Evolutionary conservation across 305 asterid species (phyloP).

Genomic region (Fraxinus baroniana): DNA sequence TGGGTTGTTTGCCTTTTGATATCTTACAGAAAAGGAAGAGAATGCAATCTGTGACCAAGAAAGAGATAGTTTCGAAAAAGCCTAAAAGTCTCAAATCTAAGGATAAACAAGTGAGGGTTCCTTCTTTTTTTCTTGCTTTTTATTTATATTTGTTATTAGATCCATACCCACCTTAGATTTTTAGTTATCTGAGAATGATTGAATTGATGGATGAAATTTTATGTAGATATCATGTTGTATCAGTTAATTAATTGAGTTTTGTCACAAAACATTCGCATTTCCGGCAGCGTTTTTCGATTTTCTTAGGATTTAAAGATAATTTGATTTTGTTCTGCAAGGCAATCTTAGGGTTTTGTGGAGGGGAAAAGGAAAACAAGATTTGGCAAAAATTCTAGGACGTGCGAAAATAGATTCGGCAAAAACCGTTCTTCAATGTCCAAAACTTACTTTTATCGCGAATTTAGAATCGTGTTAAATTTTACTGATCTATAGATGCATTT

Average conservation of each 20-base stretch:
- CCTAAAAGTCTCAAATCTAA: conserved; percentile 48
- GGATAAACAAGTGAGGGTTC: conserved; percentile 39
- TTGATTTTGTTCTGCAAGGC: background rate
- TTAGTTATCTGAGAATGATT: conserved; percentile 14
- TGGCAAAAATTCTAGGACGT: background rate
- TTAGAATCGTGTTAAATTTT: background rate
- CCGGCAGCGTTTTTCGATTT: conserved; percentile 1
- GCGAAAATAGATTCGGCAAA: background rate
- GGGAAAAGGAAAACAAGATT: background rate
- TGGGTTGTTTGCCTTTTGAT: conserved; percentile 3
- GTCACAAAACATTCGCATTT: background rate
- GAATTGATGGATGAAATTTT: background rate
- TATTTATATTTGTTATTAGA: conserved; percentile 12
- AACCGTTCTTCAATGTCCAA: background rate
- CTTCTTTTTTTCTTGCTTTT: background rate
- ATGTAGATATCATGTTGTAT: conserved; percentile 2
- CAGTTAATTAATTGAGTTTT: conserved; percentile 10
- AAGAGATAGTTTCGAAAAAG: conserved; percentile 35
- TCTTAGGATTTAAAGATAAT: conserved; percentile 6
- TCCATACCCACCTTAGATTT: conserved; percentile 8
- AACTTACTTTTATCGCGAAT: background rate
- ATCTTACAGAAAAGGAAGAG: conserved; percentile 36
- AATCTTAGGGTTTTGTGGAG: background rate
- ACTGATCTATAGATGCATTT: background rate
- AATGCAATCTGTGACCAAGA: conserved; percentile 35